Evolutionary conservation across 345 rosid genomes (phyloP), one percentile per base, ranked within the genome.

Genomic region (Citrus mangshanensis): DNA sequence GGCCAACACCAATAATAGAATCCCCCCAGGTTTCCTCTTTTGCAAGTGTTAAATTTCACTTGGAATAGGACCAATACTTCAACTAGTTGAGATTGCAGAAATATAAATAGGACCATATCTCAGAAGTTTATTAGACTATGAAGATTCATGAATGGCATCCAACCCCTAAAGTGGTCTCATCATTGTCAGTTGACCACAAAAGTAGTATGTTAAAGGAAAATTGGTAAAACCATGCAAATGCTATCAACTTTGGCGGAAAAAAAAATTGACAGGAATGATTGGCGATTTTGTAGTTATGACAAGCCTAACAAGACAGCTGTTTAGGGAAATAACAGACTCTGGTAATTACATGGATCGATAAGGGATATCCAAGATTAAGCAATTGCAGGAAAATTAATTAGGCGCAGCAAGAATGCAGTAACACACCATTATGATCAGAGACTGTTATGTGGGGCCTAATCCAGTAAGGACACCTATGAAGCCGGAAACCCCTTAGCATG

Each of bases 401-500:
- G 58, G 38, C 49, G 51, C 8, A 56, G 60, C 42, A 77, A 62
- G 77, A 56, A 64, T 56, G 34, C 32, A 22, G 66, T 35, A 83
- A 67, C 86, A 55, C 61, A 91, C 97, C 94, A 81, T 87, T 90
- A 77, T 90, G 93, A 84, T 93, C 90, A 71, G 93, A 90, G 73
- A 93, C 77, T n/a, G 93, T 89, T 80, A 93, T 88, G 38, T 93
- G 88, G 10, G 97, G 97, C 85, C 95, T 88, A 79, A 93, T 85
- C 97, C 97, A 93, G 80, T 90, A 91, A 21, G 97, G 97, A 75
- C 97, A 93, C 73, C 94, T 85, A 78, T 93, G 97, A 68, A 93
- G 92, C 84, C 97, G 92, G 77, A 93, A 93, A 72, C 95, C 97
- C 79, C 97, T 86, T 67, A 93, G 95, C 91, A 91, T 91, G 91